These are phyloP conservation scores for Paraleonurus japonicus DNA, from an alignment of 257 asterid genomes.

Conservation along the genomic window DNA sequence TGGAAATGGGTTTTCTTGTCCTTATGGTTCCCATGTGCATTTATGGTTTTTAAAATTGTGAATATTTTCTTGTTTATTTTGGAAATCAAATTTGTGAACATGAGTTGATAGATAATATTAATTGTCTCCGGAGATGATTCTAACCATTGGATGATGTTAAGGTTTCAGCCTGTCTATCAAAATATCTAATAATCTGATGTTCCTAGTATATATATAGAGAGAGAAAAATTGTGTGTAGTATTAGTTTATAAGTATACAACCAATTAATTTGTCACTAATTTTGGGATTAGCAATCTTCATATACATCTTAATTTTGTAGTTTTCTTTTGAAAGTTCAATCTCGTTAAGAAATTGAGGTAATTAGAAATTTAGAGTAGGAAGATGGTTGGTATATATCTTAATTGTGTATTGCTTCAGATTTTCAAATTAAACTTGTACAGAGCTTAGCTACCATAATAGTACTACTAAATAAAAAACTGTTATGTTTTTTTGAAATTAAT, in stretches of 20 bases:
- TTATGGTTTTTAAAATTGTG: not conserved
- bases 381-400: not conserved
- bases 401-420: conserved; percentile 5
- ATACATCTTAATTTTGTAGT: too few species aligned
- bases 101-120: not conserved
- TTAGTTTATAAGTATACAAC: too few species aligned
- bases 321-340: not conserved
- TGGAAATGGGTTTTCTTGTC: conserved; percentile 20
- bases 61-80: not conserved
- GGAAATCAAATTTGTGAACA: not conserved
- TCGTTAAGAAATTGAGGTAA: not conserved
- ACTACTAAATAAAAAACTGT: not conserved
- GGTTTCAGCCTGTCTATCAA: not conserved
- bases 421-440: conserved; percentile 25
- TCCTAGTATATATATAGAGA: too few species aligned
- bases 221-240: too few species aligned
- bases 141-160: not conserved
- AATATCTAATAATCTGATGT: not conserved
- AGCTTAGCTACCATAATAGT: not conserved
- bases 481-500: not conserved
- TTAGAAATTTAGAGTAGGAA: not conserved
- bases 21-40: not conserved
- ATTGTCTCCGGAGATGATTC: not conserved
- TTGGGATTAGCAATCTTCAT: not conserved
- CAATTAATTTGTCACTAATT: conserved; percentile 13